Evolutionary conservation across 768 basidiomycete genomes (phyloP), one percentile per base, ranked within the genome.

Genomic region (Gymnopilus dilepis): DNA sequence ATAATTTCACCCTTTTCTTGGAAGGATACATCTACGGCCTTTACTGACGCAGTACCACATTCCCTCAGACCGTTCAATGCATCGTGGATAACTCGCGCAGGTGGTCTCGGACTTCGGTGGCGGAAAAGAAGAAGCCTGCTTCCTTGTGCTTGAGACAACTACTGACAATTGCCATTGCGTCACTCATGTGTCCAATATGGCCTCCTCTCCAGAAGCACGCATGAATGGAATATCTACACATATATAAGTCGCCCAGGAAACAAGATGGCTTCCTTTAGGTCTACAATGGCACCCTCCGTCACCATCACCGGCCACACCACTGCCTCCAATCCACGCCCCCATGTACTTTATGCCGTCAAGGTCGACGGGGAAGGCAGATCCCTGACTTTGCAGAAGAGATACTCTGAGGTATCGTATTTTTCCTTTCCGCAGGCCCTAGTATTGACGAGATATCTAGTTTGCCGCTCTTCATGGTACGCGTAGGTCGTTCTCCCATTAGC

Each of bases 311-410:
- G 33, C 30, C 84, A 84, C 66, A 84, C 82, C 8, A 83, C 82
- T 21, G 71, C 78, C 50, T 83, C 82, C 17, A 67, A 61, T 9
- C 81, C 83, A 33, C 70, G 74, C 26, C 80, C 82, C 9, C 83
- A 84, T 61, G 75, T 85, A 63, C 70, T 82, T 33, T 85, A 84
- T 65, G 68, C 70, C 50, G 55, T 84, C 34, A 69, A 80, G 52
- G 77, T 78, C 33, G 73, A 61, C 26, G 63, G 71, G 3, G 70
- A 73, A 47, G 81, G 78, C 17, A 76, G 69, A 26, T 72, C 70
- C 24, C 70, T 69, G 21, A 65, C 67, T 30, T 65, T 72, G 1
- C 62, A 77, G 31, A 70, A 76, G 26, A 72, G 81, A 43, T 84
- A 81, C 69, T 85, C 84, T 1, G 80, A 84, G 70, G 82, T 82